Evolutionary conservation across 2,329 filamentous ascomycete species (phyloP).

Genomic region (Hortaea werneckii): DNA sequence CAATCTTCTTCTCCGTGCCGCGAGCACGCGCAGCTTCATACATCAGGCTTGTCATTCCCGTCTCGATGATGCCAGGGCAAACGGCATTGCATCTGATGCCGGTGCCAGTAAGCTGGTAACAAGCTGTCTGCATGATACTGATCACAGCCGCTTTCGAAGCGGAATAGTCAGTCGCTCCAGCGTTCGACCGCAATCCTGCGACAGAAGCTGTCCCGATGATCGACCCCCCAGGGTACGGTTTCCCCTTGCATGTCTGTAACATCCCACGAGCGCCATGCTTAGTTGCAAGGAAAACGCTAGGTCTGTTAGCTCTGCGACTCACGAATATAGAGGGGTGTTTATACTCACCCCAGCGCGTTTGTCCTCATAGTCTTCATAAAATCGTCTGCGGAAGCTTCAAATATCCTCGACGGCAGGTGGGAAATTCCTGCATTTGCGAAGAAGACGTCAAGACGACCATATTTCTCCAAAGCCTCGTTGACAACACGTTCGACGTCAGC

Average conservation of each 20-base stretch:
- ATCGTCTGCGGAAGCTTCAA: constrained; percentile 50
- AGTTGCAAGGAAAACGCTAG: constrained; percentile 73
- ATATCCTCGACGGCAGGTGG: constrained; percentile 55
- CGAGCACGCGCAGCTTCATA: constrained; percentile 53
- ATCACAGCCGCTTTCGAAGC: constrained; percentile 84
- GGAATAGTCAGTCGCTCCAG: constrained; percentile 78
- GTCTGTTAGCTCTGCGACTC: not conserved
- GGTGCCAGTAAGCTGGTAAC: constrained; percentile 75
- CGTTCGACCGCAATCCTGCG: constrained; percentile 80
- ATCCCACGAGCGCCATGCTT: constrained; percentile 83
- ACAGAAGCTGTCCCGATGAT: constrained; percentile 85
- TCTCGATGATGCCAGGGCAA: constrained; percentile 88
- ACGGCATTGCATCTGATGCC: constrained; percentile 79
- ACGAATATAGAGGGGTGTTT: not conserved
- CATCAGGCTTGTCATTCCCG: constrained; percentile 66
- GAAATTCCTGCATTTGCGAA: constrained; percentile 85
- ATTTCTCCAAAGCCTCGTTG: constrained; percentile 62
- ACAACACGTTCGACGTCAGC: constrained; percentile 62
- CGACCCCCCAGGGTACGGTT: constrained; percentile 61
- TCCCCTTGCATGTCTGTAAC: constrained; percentile 59
- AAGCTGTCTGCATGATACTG: constrained; percentile 73
- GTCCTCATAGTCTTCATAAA: constrained; percentile 72
- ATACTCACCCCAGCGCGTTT: constrained; percentile 62
- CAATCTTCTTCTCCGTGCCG: constrained; percentile 76
- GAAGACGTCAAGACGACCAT: constrained; percentile 79